phyloP scores from a whole-genome alignment of 345 rosid species.

The Brassica nigra region DNA sequence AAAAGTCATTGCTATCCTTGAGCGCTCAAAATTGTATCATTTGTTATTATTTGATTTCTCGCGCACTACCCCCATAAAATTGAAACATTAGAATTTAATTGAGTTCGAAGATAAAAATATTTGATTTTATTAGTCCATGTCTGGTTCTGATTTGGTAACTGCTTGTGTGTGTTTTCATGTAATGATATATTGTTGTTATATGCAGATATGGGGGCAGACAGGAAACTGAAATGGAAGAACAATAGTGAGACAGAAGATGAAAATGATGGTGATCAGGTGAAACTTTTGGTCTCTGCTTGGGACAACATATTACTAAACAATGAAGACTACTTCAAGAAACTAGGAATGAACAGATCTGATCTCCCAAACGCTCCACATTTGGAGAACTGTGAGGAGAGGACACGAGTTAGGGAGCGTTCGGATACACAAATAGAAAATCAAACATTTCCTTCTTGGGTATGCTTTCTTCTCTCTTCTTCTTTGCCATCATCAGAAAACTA shows the following conservation, averaged over 20 bases:
- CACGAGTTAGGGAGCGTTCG: conserved; percentile 44
- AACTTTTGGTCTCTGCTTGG: conserved; percentile 72
- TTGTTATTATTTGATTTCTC: too few relatives aligned
- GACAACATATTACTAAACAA: conserved; percentile 43
- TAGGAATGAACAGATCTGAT: conserved; percentile 44
- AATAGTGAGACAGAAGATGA: conserved; percentile 18
- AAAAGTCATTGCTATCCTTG: neutral
- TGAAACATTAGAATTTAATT: too few relatives aligned
- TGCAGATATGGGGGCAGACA: conserved; percentile 32
- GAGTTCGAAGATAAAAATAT: too few relatives aligned
- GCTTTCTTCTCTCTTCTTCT: conserved; percentile 23
- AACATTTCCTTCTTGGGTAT: conserved; percentile 91
- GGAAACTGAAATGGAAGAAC: conserved; percentile 4
- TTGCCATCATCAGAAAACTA: neutral
- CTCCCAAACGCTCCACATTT: conserved; percentile 79
- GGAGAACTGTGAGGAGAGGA: conserved; percentile 61
- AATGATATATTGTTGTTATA: neutral
- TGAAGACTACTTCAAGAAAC: conserved; percentile 43
- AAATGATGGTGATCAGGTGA: conserved; percentile 46
- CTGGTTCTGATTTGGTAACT: neutral
- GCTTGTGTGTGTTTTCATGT: neutral
- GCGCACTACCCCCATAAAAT: too few relatives aligned
- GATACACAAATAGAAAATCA: conserved; percentile 42
- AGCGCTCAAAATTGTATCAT: too few relatives aligned
- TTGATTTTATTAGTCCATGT: neutral